Percentiles rank a stretch among this genome's conserved stretches.
Conservation (phyloP, 192 early-diverging fungal species). For the Mortierella alpina region DNA sequence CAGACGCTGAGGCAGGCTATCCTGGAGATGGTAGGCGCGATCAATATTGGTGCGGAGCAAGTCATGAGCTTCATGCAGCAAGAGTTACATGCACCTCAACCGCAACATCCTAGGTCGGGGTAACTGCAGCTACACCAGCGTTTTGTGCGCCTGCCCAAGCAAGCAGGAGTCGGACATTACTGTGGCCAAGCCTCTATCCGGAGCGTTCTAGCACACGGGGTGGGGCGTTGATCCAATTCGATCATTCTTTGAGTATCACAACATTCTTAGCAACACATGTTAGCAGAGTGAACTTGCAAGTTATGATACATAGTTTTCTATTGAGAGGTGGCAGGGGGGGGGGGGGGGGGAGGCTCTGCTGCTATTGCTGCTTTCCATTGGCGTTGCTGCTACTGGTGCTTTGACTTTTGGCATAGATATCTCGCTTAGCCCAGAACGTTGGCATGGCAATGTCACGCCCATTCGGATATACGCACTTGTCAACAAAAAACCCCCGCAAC, state of each 20-base stretch:
- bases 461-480: conserved; percentile 81
- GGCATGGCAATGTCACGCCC: conserved; percentile 75
- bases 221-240: too few species aligned
- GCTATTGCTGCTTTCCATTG: conserved; percentile 1
- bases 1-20: conserved; percentile 10
- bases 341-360: background rate
- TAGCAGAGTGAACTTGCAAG: too few species aligned
- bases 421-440: conserved; percentile 62
- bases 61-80: conserved; percentile 11
- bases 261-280: conserved; percentile 1
- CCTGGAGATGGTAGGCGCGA: background rate
- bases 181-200: too few species aligned
- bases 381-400: conserved; percentile 17
- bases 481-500: conserved; percentile 74
- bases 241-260: background rate
- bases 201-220: too few species aligned
- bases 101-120: background rate
- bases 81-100: background rate
- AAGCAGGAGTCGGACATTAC: background rate
- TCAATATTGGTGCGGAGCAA: conserved; percentile 24
- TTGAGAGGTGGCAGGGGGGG: too few species aligned
- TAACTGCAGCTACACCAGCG: background rate
- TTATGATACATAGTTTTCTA: too few species aligned
- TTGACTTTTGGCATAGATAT: conserved; percentile 50
- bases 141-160: background rate